Evolutionary conservation across 2,329 filamentous ascomycete species (phyloP), one percentile per base, ranked within the genome.

Genomic region (Neofusicoccum cordaticola): DNA sequence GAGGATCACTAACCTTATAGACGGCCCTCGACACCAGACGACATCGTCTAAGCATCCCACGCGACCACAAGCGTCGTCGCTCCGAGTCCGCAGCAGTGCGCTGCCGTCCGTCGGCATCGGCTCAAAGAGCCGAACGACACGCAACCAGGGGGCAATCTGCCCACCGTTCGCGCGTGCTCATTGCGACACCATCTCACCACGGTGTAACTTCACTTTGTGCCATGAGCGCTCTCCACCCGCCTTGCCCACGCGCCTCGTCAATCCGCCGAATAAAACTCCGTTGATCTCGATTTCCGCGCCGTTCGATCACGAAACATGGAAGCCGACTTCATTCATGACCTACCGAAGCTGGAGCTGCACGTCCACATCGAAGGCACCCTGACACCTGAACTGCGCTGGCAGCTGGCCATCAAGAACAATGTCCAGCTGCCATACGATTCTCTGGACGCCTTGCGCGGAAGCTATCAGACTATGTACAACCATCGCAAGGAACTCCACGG

Each of bases 291-390:
- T 37, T 22, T 22, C 27, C 7, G 27, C 11, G 5, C 3, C 42
- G n/a, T 8, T n/a, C 19, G n/a, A 4, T 4, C n/a, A 47, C 41
- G 4, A 19, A 22, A 17, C 4, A 60, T 60, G 56, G 42, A 60
- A 22, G 22, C 31, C 31, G 42, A 60, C 13, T 63, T 63, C 31
- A 42, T 67, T 17, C 41, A 12, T 39, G 57, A 67, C 1, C 69
- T 81, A 0, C 80, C 80, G 5, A 82, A 82, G 62, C 76, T 81
- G 27, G 80, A 82, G 67, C 78, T 82, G 6, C 80, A 82, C 67
- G 65, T 82, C 22, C 80, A 82, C 69, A 80, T 82, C 57, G 81
- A 82, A 72, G 80, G 80, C 6, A 81, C 78, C 1, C 69, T 82
- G n/a, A 76, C 73, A 1, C 77, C 80, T 0, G 69, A 73, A 17